Base-by-base conservation (phyloP, 1,284 basidiomycete species). In the Quambalaria eucalypti region DNA sequence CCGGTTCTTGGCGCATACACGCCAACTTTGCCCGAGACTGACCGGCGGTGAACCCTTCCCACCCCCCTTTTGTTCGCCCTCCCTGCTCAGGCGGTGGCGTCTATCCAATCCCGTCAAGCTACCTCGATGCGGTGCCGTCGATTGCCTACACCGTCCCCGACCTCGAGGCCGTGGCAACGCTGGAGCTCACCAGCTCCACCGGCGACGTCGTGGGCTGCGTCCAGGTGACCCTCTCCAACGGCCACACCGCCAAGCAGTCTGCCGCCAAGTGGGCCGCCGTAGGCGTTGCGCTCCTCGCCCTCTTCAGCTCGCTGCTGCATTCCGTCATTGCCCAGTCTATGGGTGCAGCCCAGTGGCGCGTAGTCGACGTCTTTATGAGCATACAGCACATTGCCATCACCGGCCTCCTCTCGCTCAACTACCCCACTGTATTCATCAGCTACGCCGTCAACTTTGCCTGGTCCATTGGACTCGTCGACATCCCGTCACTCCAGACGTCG, bases 101-200 rank as follows among this genome's bases (percentile, higher is more conserved):
- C 4, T 80, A 91, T 57, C 80, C 83, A 1, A 80, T 96, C 1
- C 88, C 89, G 0, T 72, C 68, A n/a, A 61, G 66, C 9, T 76
- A 77, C 51, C 73, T 79, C 19, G 76, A 78, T 39, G 76, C 80
- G 54, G 81, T 97, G 14, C 91, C 92, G 0, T 73, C 74, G 14
- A 87, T 95, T 57, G 90, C 87, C 0, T 98, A 86, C 76, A 80
- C 80, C 23, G 86, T 98, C 25, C 93, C 93, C 8, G 87, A 97
- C 75, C 81, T 97, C 14, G 90, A 97, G 75, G 90, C 87, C 1
- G 90, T 85, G 63, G 90, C 85, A 0, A 87, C 89, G 61, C 78
- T 98, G 51, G 82, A 85, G 8, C 81, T 97, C 25, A 82, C 80
- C 0, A 80, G 83, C 36, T 78, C 79, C 48, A 86, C 86, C 1